A percentile compares a stretch with the other conserved stretches of the same genome.
Conservation (phyloP, 176 grass and related monocot species). For the Paspalum vaginatum region DNA sequence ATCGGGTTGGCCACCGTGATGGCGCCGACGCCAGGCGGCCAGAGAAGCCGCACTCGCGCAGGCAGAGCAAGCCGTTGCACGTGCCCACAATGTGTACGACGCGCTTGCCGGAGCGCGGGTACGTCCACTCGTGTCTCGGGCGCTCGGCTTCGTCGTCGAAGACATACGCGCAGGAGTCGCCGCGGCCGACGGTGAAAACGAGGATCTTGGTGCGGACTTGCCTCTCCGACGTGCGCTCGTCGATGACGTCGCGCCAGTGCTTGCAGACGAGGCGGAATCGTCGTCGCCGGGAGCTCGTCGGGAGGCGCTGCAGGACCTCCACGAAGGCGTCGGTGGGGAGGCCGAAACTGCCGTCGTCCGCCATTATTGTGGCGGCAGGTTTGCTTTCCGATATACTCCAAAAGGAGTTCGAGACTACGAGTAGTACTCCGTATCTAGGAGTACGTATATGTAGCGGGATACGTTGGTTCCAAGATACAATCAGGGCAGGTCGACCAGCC, state of each 20-base stretch:
- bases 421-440: no score
- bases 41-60: not conserved
- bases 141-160: not conserved
- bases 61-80: slow-evolving; percentile 33
- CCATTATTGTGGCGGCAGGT: not conserved
- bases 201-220: not conserved
- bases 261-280: slow-evolving; percentile 7
- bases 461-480: no score
- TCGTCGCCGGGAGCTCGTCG: not conserved
- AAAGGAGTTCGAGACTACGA: no score
- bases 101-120: not conserved
- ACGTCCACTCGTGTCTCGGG: not conserved
- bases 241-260: slow-evolving; percentile 10
- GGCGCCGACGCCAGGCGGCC: no score
- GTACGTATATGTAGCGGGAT: no score
- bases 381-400: no score
- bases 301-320: slow-evolving; percentile 9
- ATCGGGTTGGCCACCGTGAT: slow-evolving; percentile 25
- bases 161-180: not conserved
- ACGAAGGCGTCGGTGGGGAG: not conserved
- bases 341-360: not conserved
- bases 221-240: slow-evolving; percentile 10
- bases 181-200: not conserved
- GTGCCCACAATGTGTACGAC: not conserved
- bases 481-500: no score